Percentiles rank a stretch among this genome's conserved stretches.
These are phyloP conservation scores for Cicer pinnatifidum DNA, from an alignment of 306 rosid genomes.

Conservation along the genomic window DNA sequence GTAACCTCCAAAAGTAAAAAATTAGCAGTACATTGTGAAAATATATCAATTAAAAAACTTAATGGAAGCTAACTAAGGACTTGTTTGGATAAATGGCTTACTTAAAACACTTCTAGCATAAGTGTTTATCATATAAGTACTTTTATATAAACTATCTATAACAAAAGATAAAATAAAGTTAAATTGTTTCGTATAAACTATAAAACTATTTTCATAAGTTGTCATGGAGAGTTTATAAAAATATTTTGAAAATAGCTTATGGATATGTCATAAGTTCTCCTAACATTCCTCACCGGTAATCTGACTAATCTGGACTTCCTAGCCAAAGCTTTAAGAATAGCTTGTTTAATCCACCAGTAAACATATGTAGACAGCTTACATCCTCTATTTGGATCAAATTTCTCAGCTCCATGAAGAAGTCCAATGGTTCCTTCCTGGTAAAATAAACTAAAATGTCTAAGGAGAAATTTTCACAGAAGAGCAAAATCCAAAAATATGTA, in stretches of 20 bases:
- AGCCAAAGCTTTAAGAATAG: conserved; percentile 71
- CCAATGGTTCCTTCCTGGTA: conserved; percentile 86
- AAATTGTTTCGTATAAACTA: too few species aligned
- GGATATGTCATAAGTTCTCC: too few species aligned
- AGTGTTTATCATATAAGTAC: too few species aligned
- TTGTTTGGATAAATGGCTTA: neutral
- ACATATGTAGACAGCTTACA: conserved; percentile 77
- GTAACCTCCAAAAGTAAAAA: neutral
- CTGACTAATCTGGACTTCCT: conserved; percentile 71
- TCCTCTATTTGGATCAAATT: conserved; percentile 75
- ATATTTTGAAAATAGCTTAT: too few species aligned
- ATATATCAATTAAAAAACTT: neutral
- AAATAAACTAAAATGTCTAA: conserved; percentile 29
- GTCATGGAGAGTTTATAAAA: too few species aligned
- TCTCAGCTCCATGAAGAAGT: conserved; percentile 77
- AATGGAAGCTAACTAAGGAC: conserved; percentile 3
- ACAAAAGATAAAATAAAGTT: too few species aligned
- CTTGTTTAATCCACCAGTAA: conserved; percentile 92
- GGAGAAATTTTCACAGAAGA: conserved; percentile 7
- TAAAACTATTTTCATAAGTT: too few species aligned
- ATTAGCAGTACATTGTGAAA: too few species aligned
- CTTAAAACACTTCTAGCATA: neutral
- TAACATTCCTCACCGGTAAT: conserved; percentile 66
- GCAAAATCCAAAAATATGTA: conserved; percentile 16
- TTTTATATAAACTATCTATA: too few species aligned